Base-by-base conservation (phyloP, 192 early-diverging fungal genomes). In the Linderina pennispora region DNA sequence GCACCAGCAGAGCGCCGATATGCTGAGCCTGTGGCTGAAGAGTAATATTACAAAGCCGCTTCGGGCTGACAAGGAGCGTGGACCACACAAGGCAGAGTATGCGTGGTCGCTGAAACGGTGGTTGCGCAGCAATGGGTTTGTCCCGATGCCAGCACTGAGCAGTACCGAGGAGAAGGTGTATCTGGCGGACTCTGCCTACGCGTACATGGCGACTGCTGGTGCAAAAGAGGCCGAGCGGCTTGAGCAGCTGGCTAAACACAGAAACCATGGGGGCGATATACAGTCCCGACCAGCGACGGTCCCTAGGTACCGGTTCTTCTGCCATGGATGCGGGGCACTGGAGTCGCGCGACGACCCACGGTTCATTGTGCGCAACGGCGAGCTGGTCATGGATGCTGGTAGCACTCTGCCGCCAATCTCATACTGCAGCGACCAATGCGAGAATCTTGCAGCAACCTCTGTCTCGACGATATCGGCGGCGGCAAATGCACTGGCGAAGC, bases 71-170 rank as follows among this genome's bases (percentile, higher is more conserved):
- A 16, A 18, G 24, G 5, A 14, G 2, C 48, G 48, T 7, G 36
- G 42, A 1, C 17, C 36, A 2, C 36, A 39, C 2, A 25, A 45
- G 25, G 40, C 42, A 31, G 11, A 35, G 10, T 45, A 50, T 40
- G 50, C 45, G 15, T 51, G 48, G 45, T 52, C 64, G 2, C 48
- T 67, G 14, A 55, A 35, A 26, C 43, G 19, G 16, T 67, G 56
- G 51, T 35, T 67, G 17, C 45, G 64, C 5, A 14, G 21, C 11
- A 51, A 67, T 32, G 47, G 64, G 8, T 50, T 55, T 52, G 64
- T 60, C 7, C 57, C 64, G 2, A 20, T 38, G 36, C 62, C 64
- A n/a, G 40, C 48, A 2, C 38, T 58, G 15, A 58, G 34, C 16
- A n/a, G n/a, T n/a, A n/a, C n/a, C n/a, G n/a, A n/a, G n/a, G n/a